A percentile compares a stretch with the other conserved stretches of the same genome.
phyloP scores from a whole-genome alignment of 495 filamentous ascomycete genomes.

The Sabuloglossum arenarium region DNA sequence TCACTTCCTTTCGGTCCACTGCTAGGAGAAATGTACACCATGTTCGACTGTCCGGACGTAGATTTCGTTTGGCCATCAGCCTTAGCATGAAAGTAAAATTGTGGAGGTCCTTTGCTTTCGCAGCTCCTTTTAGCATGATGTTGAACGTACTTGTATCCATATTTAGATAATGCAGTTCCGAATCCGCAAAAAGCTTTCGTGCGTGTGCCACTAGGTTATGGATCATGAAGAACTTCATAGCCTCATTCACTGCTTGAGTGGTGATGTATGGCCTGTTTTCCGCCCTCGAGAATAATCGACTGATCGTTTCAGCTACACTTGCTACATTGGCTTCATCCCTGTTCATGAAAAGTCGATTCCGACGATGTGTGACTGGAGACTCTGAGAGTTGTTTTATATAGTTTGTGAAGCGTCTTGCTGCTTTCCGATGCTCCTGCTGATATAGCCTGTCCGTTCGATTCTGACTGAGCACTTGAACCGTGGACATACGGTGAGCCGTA shows the following conservation, averaged over 20 bases:
- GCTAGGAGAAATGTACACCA: slow-evolving; percentile 1
- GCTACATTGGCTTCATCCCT: background rate
- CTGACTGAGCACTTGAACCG: background rate
- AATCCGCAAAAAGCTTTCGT: background rate
- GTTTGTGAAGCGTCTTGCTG: background rate
- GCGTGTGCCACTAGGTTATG: background rate
- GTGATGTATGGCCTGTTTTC: background rate
- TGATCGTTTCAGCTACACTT: background rate
- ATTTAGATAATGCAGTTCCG: background rate
- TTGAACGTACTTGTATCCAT: slow-evolving; percentile 5
- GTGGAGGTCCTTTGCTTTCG: background rate
- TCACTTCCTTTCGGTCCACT: slow-evolving; percentile 1
- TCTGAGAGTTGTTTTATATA: background rate
- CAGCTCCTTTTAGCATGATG: slow-evolving; percentile 1
- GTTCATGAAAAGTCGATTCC: background rate
- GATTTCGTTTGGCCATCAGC: slow-evolving; percentile 3
- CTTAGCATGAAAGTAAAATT: slow-evolving; percentile 3
- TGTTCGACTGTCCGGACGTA: slow-evolving; percentile 1
- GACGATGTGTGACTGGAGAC: background rate
- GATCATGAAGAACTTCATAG: background rate
- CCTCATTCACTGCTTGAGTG: background rate
- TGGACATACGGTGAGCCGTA: background rate
- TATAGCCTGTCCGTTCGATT: background rate
- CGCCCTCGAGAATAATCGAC: background rate
- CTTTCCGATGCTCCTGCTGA: background rate